Base-by-base conservation (phyloP, 805 yeast species). In the Candida ulmi region DNA sequence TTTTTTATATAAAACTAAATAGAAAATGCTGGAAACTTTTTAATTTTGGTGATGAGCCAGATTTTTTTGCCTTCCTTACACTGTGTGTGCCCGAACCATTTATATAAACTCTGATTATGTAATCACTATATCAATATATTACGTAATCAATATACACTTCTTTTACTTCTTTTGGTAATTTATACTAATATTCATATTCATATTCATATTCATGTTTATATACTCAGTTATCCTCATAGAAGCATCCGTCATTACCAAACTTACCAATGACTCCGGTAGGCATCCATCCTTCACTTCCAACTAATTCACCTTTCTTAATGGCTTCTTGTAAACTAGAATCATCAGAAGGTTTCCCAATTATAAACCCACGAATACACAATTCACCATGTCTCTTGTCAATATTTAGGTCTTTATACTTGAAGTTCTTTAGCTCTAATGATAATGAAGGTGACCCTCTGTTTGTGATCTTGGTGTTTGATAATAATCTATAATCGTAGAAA, bases 171-270 rank as follows among this genome's bases (percentile, higher is more conserved):
- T n/a, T n/a, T n/a, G n/a, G n/a, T n/a, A n/a, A n/a, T n/a, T n/a
- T n/a, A n/a, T n/a, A n/a, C n/a, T n/a, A n/a, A n/a, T n/a, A n/a
- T n/a, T n/a, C n/a, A n/a, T n/a, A n/a, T n/a, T n/a, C n/a, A n/a
- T n/a, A n/a, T n/a, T n/a, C n/a, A n/a, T n/a, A n/a, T n/a, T n/a
- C n/a, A n/a, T n/a, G n/a, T n/a, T n/a, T n/a, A n/a, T n/a, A n/a
- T n/a, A n/a, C n/a, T n/a, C n/a, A n/a, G n/a, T n/a, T n/a, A 35
- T 54, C 62, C 48, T 67, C 69, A 54, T 83, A 83, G 42, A 83
- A 69, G 53, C 90, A 82, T 2, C 90, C 90, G 57, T 83, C 91
- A 23, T 58, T 64, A 12, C 88, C 90, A 71, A 81, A 80, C 28
- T 66, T 65, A 0, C 87, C 88, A 27, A 47, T 51, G 0, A 79